Conservation (phyloP, 2,329 filamentous ascomycete species). For the Trichophaea hybrida region DNA sequence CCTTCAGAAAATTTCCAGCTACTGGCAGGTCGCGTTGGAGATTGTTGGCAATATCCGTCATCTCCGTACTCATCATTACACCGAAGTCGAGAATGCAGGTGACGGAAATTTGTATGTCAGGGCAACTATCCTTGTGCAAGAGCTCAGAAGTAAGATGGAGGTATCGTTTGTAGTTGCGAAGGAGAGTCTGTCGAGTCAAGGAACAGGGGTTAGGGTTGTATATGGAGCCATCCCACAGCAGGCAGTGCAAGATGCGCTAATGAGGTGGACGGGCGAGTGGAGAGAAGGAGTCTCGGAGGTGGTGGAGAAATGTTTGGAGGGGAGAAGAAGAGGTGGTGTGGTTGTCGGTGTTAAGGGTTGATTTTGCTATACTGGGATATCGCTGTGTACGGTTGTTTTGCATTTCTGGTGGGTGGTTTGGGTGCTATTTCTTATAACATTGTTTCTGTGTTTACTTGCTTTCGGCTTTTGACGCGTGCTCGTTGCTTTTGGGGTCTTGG, state of each 20-base stretch:
- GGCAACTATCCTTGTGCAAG: slow-evolving; percentile 18
- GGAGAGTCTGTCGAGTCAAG: background rate
- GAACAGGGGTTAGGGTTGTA: slow-evolving; percentile 6
- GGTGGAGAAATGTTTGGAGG: slow-evolving; percentile 16
- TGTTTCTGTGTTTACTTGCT: background rate
- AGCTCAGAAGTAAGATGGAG: slow-evolving; percentile 17
- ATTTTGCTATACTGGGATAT: background rate
- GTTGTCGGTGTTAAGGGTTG: slow-evolving; percentile 7
- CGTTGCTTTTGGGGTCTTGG: too few species aligned
- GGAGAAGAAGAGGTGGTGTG: slow-evolving; percentile 14
- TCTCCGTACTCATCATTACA: slow-evolving; percentile 7
- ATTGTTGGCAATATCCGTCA: slow-evolving; percentile 11
- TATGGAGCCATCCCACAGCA: slow-evolving; percentile 17
- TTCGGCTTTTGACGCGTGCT: too few species aligned
- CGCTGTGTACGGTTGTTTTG: too few species aligned
- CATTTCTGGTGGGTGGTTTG: too few species aligned
- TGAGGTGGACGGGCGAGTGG: slow-evolving; percentile 9
- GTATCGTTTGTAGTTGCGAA: slow-evolving; percentile 13
- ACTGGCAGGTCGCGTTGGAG: slow-evolving; percentile 12
- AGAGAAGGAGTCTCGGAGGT: slow-evolving; percentile 12
- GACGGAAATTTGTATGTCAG: slow-evolving; percentile 4
- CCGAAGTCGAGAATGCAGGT: slow-evolving; percentile 1
- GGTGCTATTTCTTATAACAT: too few species aligned
- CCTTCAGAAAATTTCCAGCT: slow-evolving; percentile 5
- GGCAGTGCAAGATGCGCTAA: slow-evolving; percentile 5